Base-by-base conservation (phyloP, 2,329 filamentous ascomycete genomes). In the Colletotrichum chrysophilum region DNA sequence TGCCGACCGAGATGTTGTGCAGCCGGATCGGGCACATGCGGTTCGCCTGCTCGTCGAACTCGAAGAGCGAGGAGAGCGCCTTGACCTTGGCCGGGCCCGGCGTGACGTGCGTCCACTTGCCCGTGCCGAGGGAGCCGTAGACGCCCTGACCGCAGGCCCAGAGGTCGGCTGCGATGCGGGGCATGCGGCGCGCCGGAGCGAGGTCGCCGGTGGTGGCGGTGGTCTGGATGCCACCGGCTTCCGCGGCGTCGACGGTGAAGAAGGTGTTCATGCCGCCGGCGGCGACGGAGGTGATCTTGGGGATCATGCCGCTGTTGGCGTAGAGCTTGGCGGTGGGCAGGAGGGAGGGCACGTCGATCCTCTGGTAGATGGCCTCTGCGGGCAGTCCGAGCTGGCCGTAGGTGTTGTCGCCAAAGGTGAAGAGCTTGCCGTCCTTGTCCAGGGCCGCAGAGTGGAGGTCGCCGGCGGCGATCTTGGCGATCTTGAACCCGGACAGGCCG, bases 71-170 rank as follows among this genome's bases (percentile, higher is more conserved):
- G 21, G 95, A 97, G 5, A 99, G 90, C 0, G 92, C 87, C 80
- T 96, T 97, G 78, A 98, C 91, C 84, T 97, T 98, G 73, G 91
- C 91, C 0, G 95, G 96, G 0, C 89, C 91, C 38, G 91, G 87
- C 78, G 98, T 96, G 1, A 96, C 89, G 84, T 98, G 97, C 30
- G 95, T 95, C 96, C 96, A 98, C 79, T 92, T 93, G 66, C 95
- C 96, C 64, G 93, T 98, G 67, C 96, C 97, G 0, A 98, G 90
- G 58, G 90, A 92, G 60, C 97, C 97, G 78, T 91, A 93, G 61
- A 98, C 95, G 7, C 97, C 97, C 77, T 94, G 92, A 16, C 97
- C 97, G 77, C 95, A 96, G 10, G 95, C 92, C 92, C 95, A 98
- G 0, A 95, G 93, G 81, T 98, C 97, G 18, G 92, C 91, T 26